Percentiles rank a stretch among this genome's conserved stretches.
Conservation (phyloP, 2,329 filamentous ascomycete genomes). For the Amylocarpus encephaloides region DNA sequence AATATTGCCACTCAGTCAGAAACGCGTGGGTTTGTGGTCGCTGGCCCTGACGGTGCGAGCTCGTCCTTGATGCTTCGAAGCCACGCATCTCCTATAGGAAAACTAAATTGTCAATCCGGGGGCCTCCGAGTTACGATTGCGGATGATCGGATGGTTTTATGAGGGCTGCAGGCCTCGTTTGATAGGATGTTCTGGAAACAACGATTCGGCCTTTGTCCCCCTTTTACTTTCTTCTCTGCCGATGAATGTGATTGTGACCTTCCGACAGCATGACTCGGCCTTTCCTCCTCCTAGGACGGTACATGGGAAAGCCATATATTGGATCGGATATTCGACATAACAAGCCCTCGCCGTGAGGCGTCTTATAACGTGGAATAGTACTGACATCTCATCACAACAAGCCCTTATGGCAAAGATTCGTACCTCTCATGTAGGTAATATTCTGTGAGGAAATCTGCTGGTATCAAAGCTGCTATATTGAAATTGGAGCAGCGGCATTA, state of each 20-base stretch:
- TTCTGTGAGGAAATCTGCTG: too few species aligned
- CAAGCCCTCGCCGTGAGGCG: too few species aligned
- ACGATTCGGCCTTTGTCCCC: conserved; percentile 4
- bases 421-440: too few species aligned
- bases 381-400: too few species aligned
- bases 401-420: too few species aligned
- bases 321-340: too few species aligned
- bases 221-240: not conserved
- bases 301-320: too few species aligned
- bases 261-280: not conserved
- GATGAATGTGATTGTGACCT: not conserved
- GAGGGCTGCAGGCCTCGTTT: conserved; percentile 1
- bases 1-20: conserved; percentile 2
- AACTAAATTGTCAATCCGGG: not conserved
- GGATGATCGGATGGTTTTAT: not conserved
- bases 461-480: too few species aligned
- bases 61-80: not conserved
- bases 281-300: too few species aligned
- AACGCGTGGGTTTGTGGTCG: not conserved
- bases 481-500: too few species aligned
- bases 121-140: not conserved
- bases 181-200: not conserved
- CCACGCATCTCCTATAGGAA: not conserved
- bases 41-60: conserved; percentile 2
- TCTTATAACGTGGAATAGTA: too few species aligned